phyloP scores from a whole-genome alignment of 768 basidiomycete genomes.

The Scleroderma citrinum region DNA sequence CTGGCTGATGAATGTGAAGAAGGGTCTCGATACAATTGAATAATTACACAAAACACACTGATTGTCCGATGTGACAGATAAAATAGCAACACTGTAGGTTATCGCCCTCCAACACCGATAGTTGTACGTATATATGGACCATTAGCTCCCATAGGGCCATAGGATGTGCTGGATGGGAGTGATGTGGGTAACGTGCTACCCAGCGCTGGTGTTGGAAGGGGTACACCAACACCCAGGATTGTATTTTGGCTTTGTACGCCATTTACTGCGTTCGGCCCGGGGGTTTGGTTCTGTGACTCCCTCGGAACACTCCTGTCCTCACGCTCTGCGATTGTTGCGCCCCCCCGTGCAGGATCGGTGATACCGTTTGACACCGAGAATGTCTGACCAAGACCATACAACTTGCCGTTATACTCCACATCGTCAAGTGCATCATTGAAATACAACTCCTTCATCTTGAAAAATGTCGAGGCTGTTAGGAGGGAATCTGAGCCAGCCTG shows the following conservation, averaged over 20 bases:
- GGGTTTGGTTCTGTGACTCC: constrained; percentile 54
- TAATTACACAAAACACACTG: constrained; percentile 29
- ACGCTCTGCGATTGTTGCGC: constrained; percentile 76
- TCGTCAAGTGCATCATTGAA: constrained; percentile 90
- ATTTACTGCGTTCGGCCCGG: constrained; percentile 36
- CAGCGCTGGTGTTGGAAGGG: constrained; percentile 36
- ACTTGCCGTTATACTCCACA: constrained; percentile 70
- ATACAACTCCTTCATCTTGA: constrained; percentile 90
- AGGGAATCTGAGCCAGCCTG: constrained; percentile 98
- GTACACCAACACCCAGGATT: constrained; percentile 42
- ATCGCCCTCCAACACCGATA: constrained; percentile 48
- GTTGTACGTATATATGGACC: constrained; percentile 63
- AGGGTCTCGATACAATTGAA: constrained; percentile 22
- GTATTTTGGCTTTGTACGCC: constrained; percentile 36
- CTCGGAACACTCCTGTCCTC: constrained; percentile 53
- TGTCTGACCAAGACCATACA: constrained; percentile 80
- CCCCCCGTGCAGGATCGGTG: constrained; percentile 58
- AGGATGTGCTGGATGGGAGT: constrained; percentile 44
- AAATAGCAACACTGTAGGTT: constrained; percentile 22
- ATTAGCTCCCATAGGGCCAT: constrained; percentile 52
- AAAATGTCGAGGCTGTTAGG: constrained; percentile 89
- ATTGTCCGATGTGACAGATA: constrained; percentile 18
- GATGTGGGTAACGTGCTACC: constrained; percentile 38
- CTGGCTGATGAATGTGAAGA: not conserved
- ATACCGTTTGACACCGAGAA: constrained; percentile 64